Base-by-base conservation (phyloP, 1,284 basidiomycete genomes). In the Leccinum pseudoinsigne region DNA sequence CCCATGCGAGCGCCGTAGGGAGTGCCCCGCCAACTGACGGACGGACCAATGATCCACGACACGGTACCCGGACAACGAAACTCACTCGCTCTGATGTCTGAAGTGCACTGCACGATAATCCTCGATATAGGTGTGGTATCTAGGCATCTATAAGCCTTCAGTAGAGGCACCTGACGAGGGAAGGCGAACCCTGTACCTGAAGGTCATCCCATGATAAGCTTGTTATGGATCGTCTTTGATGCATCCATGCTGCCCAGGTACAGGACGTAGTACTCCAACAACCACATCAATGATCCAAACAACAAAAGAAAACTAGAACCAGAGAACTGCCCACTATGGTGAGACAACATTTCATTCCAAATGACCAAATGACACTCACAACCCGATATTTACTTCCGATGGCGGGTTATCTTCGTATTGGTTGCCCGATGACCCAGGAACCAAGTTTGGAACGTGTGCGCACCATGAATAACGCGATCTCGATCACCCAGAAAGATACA, bases 51-150 rank as follows among this genome's bases (percentile, higher is more conserved):
- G 3, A 8, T 16, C 5, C 45, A 12, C 3, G 9, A 28, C 14
- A 14, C 5, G 7, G 10, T 50, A 12, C n/a, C 18, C 6, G 14
- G 50, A 60, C 0, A 18, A 9, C 14, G 11, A 34, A 12, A 60
- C 61, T 8, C 12, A 62, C 61, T 45, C 7, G 51, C n/a, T 62
- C 31, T 60, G 58, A 60, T 62, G 18, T 54, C 61, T 34, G 59
- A 31, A 2, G 47, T 59, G 26, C 57, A 61, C 34, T 47, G 34
- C 9, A 18, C 45, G 16, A 61, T 59, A 2, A 61, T 34, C 28
- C 57, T 58, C 5, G 57, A 58, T 11, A 6, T 21, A 6, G 57
- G 57, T 21, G 57, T 51, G 12, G 45, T 58, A 36, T 58, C 57
- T 5, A 58, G 28, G 12, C 57, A 58, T 18, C 45, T 58, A 31